phyloP scores from a whole-genome alignment of 768 basidiomycete genomes.

The Boletus pseudo-olivaceus region DNA sequence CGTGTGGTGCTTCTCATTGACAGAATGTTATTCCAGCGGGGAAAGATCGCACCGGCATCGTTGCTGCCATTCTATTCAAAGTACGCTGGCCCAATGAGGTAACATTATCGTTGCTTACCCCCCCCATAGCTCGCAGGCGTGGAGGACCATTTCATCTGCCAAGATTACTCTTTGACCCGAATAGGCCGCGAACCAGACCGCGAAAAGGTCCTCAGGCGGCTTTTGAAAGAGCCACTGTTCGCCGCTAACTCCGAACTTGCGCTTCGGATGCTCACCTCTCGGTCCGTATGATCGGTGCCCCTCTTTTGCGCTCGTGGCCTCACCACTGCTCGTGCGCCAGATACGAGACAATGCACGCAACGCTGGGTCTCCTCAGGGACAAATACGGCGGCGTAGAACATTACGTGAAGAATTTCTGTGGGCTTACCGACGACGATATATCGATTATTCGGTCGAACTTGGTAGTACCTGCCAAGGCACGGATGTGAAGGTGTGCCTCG shows the following conservation, averaged over 20 bases:
- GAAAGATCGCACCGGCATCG: conserved; percentile 77
- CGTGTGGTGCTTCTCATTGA: neutral
- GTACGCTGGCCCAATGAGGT: conserved; percentile 33
- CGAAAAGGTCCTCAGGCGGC: conserved; percentile 62
- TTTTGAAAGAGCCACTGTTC: conserved; percentile 69
- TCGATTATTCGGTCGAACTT: conserved; percentile 56
- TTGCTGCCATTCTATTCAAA: conserved; percentile 69
- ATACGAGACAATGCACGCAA: conserved; percentile 73
- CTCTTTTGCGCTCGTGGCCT: neutral
- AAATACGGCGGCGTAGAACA: conserved; percentile 67
- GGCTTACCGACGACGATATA: conserved; percentile 63
- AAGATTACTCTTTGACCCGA: conserved; percentile 75
- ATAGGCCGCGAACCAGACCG: conserved; percentile 79
- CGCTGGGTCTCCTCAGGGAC: conserved; percentile 55
- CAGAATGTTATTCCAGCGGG: conserved; percentile 45
- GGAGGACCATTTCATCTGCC: conserved; percentile 56
- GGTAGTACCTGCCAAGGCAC: conserved; percentile 33
- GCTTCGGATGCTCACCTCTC: conserved; percentile 79
- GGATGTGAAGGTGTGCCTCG: conserved; percentile 20
- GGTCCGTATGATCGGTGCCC: conserved; percentile 37
- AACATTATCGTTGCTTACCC: neutral
- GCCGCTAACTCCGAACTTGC: conserved; percentile 71
- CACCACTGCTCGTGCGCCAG: conserved; percentile 33
- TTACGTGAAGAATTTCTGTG: conserved; percentile 56
- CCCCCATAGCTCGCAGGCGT: conserved; percentile 65